These are phyloP conservation scores for Amanita rubescens DNA, from an alignment of 768 basidiomycete genomes.

Conservation along the genomic window DNA sequence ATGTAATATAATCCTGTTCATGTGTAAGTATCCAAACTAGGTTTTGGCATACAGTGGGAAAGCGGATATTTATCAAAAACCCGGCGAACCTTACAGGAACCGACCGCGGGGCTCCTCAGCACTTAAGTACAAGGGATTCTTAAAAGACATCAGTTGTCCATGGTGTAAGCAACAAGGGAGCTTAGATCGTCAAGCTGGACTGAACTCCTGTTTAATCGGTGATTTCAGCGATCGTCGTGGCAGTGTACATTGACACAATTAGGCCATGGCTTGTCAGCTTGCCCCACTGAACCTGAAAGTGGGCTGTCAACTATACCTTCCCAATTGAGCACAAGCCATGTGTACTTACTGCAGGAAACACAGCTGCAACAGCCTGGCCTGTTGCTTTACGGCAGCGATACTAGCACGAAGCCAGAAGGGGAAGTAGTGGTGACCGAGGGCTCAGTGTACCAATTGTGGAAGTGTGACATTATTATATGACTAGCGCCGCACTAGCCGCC, in stretches of 20 bases:
- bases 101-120: no score
- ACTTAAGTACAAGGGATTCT: no score
- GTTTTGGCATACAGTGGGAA: no score
- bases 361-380: background rate
- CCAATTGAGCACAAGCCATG: background rate
- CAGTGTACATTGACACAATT: background rate
- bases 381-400: background rate
- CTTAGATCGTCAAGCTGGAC: no score
- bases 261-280: background rate
- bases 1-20: no score
- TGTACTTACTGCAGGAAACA: background rate
- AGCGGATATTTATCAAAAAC: no score
- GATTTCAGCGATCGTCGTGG: background rate
- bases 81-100: no score
- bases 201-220: no score
- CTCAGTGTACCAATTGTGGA: background rate
- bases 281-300: background rate
- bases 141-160: no score
- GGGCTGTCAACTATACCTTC: background rate
- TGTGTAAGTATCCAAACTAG: no score
- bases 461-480: background rate
- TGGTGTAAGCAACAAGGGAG: no score
- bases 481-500: slow-evolving; percentile 12
- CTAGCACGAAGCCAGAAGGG: background rate
- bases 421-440: slow-evolving; percentile 5